phyloP scores from a whole-genome alignment of 306 rosid species.

The Rosa multiflora region DNA sequence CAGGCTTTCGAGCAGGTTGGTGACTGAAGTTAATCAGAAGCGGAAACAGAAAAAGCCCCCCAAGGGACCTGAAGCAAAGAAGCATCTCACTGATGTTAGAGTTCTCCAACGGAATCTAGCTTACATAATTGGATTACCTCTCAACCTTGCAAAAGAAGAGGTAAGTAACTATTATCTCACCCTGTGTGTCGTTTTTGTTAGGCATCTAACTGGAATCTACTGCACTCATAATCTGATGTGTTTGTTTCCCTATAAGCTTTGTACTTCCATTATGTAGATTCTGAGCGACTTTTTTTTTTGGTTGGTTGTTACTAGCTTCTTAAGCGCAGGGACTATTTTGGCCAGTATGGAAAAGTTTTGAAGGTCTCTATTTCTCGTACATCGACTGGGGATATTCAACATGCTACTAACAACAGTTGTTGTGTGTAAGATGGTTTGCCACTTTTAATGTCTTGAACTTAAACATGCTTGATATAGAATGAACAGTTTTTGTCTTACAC shows the following conservation, averaged over 20 bases:
- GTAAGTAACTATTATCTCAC: constrained; percentile 37
- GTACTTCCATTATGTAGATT: background rate
- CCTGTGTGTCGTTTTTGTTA: constrained; percentile 5
- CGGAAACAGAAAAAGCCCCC: constrained; percentile 63
- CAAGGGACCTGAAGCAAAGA: constrained; percentile 76
- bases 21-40: constrained; percentile 60
- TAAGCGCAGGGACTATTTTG: constrained; percentile 82
- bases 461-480: background rate
- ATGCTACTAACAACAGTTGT: constrained; percentile 87
- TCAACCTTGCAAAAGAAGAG: constrained; percentile 76
- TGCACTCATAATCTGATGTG: background rate
- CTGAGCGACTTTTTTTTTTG: background rate
- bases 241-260: background rate
- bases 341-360: constrained; percentile 93
- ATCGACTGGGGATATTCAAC: constrained; percentile 86
- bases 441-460: constrained; percentile 8
- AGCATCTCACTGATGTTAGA: constrained; percentile 90
- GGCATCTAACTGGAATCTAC: background rate
- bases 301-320: constrained; percentile 53
- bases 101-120: constrained; percentile 94
- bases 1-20: constrained; percentile 42
- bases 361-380: constrained; percentile 97
- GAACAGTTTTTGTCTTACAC: background rate
- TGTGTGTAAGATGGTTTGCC: constrained; percentile 74
- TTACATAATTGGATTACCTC: constrained; percentile 81